Conservation (phyloP, 148 eudicot genomes). For the Amaranthus palmeri region DNA sequence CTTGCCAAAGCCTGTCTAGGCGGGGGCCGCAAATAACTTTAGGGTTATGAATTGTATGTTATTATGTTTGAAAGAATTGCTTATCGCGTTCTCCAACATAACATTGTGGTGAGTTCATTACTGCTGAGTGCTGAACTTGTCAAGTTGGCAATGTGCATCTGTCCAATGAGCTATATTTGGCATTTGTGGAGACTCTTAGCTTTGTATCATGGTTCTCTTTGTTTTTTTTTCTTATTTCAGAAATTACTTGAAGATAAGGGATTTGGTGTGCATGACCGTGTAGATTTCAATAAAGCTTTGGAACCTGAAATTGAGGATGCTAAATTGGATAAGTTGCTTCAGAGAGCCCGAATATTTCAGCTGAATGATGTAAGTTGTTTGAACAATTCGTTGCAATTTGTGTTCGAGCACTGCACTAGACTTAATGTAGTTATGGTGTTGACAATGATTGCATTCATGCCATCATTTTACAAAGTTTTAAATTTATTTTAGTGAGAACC, state of each 20-base stretch:
- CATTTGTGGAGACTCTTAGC: neutral
- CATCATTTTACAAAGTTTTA: neutral
- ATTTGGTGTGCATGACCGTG: conserved; percentile 30
- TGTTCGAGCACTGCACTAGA: neutral
- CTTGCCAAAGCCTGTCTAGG: too few species aligned
- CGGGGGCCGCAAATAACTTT: too few species aligned
- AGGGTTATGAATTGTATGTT: neutral
- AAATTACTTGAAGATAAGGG: conserved; percentile 49
- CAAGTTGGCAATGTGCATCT: neutral
- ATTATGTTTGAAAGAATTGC: neutral
- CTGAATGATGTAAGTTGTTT: conserved; percentile 58
- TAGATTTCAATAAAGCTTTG: conserved; percentile 30
- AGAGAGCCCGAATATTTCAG: conserved; percentile 56
- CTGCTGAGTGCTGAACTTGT: neutral
- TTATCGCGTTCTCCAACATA: neutral
- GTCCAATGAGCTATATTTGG: neutral
- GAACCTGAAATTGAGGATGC: conserved; percentile 28
- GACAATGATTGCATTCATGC: neutral
- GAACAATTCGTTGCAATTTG: neutral
- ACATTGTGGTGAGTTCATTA: neutral
- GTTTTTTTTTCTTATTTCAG: conserved; percentile 29
- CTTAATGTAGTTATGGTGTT: neutral
- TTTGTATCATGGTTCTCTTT: neutral
- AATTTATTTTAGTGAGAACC: conserved; percentile 1
- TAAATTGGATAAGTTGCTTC: conserved; percentile 45